Conservation (phyloP, 352 stramenopile genomes). For the Phytophthora pluvialis region DNA sequence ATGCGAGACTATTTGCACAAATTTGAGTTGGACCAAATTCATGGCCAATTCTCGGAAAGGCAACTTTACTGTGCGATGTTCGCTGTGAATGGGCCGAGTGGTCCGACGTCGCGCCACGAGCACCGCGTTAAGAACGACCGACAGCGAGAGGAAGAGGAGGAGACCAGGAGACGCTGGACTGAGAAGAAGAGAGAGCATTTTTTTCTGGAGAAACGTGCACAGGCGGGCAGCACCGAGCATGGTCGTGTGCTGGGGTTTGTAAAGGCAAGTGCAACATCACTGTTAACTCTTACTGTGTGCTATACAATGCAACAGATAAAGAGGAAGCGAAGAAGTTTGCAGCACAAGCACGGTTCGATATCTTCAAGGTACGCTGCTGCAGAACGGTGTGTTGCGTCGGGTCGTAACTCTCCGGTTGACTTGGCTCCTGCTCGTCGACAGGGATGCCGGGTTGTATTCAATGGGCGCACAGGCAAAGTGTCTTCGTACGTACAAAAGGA, state of each 20-base stretch:
- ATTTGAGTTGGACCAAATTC: slow-evolving; percentile 15
- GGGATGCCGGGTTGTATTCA: slow-evolving; percentile 84
- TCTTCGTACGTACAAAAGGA: slow-evolving; percentile 58
- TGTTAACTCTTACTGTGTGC: slow-evolving; percentile 1
- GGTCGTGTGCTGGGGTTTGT: slow-evolving; percentile 9
- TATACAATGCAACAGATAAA: slow-evolving; percentile 13
- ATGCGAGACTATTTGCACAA: slow-evolving; percentile 14
- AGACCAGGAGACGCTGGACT: slow-evolving; percentile 28
- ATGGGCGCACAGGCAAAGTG: slow-evolving; percentile 81
- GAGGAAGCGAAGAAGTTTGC: slow-evolving; percentile 17
- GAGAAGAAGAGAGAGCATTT: slow-evolving; percentile 50
- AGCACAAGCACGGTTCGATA: slow-evolving; percentile 25
- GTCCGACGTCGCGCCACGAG: slow-evolving; percentile 65
- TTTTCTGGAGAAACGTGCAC: slow-evolving; percentile 38
- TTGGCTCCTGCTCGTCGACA: slow-evolving; percentile 25
- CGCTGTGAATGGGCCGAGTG: slow-evolving; percentile 75
- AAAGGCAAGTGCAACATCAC: slow-evolving; percentile 16
- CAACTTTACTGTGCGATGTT: slow-evolving; percentile 55
- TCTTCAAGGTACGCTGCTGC: slow-evolving; percentile 55
- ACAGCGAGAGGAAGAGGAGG: slow-evolving; percentile 33
- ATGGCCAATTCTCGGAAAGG: slow-evolving; percentile 1
- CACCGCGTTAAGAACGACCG: slow-evolving; percentile 48
- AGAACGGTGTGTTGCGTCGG: neutral
- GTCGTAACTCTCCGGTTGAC: neutral
- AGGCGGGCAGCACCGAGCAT: slow-evolving; percentile 6